A percentile compares a stretch with the other conserved stretches of the same genome.
Evolutionary conservation across 2,329 filamentous ascomycete species (phyloP).

Genomic region (Pseudogymnoascus sp.): DNA sequence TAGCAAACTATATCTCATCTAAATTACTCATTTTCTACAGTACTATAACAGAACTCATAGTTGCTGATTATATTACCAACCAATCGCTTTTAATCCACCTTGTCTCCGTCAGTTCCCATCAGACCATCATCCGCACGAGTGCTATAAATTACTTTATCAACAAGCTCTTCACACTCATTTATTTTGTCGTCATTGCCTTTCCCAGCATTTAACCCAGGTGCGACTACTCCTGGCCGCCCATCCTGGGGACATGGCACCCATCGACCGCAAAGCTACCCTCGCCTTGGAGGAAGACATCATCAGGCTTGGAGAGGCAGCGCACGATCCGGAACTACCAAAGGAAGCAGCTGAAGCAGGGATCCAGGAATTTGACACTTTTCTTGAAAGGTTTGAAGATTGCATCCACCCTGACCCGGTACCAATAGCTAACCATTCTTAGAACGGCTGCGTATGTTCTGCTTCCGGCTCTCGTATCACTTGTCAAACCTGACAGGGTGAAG

Average conservation of each 20-base stretch:
- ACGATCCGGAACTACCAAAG: neutral
- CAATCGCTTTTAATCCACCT: neutral
- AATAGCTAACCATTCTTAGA: conserved; percentile 16
- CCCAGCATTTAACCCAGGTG: neutral
- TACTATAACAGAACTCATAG: neutral
- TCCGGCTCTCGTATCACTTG: conserved; percentile 51
- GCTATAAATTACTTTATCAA: neutral
- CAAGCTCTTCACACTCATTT: neutral
- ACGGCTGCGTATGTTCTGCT: conserved; percentile 47
- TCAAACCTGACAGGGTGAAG: conserved; percentile 51
- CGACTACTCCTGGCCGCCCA: neutral
- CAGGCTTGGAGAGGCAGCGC: conserved; percentile 1
- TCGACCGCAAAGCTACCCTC: neutral
- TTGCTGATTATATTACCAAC: conserved; percentile 1
- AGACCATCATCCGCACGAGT: neutral
- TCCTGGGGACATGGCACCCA: conserved; percentile 1
- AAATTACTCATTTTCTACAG: neutral
- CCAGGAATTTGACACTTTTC: neutral
- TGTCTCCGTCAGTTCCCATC: neutral
- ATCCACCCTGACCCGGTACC: neutral
- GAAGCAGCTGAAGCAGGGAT: neutral
- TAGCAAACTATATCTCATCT: neutral
- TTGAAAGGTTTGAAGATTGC: neutral
- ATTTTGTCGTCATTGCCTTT: neutral
- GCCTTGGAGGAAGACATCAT: conserved; percentile 9